These are phyloP conservation scores for Pseudozyma sp. DNA, from an alignment of 1,284 basidiomycete genomes.

Conservation along the genomic window DNA sequence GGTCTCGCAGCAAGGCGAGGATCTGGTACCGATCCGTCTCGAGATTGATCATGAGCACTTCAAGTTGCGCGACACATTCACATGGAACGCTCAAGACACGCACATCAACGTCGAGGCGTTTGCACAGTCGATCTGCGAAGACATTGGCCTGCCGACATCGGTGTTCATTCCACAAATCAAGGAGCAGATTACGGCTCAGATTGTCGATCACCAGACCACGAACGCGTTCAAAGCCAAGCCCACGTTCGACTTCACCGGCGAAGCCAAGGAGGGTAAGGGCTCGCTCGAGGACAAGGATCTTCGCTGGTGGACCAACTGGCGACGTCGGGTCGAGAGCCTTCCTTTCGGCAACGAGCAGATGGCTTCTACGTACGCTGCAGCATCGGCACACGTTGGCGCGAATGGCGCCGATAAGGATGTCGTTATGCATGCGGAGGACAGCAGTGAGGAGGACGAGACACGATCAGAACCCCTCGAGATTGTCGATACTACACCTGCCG, in stretches of 20 bases:
- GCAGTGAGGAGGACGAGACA: conserved; percentile 71
- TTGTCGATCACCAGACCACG: conserved; percentile 76
- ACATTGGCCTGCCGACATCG: conserved; percentile 80
- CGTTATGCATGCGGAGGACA: conserved; percentile 29
- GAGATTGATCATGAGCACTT: conserved; percentile 92
- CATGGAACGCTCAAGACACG: conserved; percentile 93
- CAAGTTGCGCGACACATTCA: conserved; percentile 93
- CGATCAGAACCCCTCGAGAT: conserved; percentile 38
- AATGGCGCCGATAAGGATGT: conserved; percentile 70
- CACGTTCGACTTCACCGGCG: conserved; percentile 25
- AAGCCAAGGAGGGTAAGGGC: conserved; percentile 43
- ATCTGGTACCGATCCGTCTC: conserved; percentile 89
- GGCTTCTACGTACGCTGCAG: conserved; percentile 65
- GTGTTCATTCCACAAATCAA: conserved; percentile 81
- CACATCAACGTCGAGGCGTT: conserved; percentile 89
- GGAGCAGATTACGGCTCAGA: conserved; percentile 86
- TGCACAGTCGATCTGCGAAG: conserved; percentile 89
- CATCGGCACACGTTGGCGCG: conserved; percentile 72
- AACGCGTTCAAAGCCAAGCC: conserved; percentile 57
- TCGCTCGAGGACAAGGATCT: conserved; percentile 40
- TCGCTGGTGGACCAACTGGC: conserved; percentile 53
- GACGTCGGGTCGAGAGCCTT: conserved; percentile 27
- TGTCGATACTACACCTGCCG: conserved; percentile 39
- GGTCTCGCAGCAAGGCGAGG: conserved; percentile 77
- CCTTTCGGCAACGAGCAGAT: conserved; percentile 48